phyloP scores from a whole-genome alignment of 306 rosid species.

The Quercus robur region DNA sequence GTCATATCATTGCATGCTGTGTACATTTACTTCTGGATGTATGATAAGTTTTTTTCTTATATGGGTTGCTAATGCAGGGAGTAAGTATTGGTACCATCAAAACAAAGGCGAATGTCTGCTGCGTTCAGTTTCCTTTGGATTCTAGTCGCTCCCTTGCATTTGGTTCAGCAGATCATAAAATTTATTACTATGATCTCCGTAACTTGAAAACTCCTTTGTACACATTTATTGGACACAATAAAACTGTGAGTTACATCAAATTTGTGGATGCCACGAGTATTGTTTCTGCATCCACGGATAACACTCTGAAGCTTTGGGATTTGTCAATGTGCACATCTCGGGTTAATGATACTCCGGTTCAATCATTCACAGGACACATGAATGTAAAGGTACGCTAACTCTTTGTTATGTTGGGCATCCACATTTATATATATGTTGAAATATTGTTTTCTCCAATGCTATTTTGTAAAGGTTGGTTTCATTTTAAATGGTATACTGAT shows the following conservation, averaged over 20 bases:
- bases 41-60: constrained; percentile 78
- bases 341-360: constrained; percentile 73
- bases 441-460: background rate
- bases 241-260: constrained; percentile 91
- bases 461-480: constrained; percentile 7
- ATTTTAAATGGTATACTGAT: background rate
- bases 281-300: constrained; percentile 90
- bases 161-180: constrained; percentile 93
- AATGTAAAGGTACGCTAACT: constrained; percentile 77
- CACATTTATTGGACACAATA: constrained; percentile 80
- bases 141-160: constrained; percentile 82
- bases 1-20: constrained; percentile 63
- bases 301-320: constrained; percentile 97
- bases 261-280: constrained; percentile 65
- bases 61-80: constrained; percentile 88
- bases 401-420: background rate
- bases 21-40: constrained; percentile 51
- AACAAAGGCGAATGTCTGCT: constrained; percentile 95
- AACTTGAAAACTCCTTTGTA: constrained; percentile 67
- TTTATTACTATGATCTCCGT: constrained; percentile 90
- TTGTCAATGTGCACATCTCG: constrained; percentile 74
- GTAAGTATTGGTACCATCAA: constrained; percentile 83
- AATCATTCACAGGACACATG: constrained; percentile 76
- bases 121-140: constrained; percentile 86
- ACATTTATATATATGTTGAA: background rate